Base-by-base conservation (phyloP, 768 basidiomycete genomes). In the Lanmaoa rubissima region DNA sequence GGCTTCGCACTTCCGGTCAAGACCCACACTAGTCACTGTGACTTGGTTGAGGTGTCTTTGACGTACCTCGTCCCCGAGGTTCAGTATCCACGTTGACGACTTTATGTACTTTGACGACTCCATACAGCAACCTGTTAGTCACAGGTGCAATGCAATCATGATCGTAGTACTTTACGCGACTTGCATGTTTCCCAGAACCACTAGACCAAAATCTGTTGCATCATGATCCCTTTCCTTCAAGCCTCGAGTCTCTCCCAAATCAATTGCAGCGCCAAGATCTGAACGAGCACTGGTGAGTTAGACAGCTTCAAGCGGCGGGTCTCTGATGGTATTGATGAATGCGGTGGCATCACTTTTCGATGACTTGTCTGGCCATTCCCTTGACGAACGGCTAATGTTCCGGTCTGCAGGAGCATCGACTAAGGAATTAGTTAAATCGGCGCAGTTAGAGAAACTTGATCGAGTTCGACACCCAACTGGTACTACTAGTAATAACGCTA, bases 61-160 rank as follows among this genome's bases (percentile, higher is more conserved):
- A 53, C 59, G 48, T 54, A 57, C 53, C 47, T 52, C 53, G 58
- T 51, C 53, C 49, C 54, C 26, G 32, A 53, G 63, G 63, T 57
- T 59, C 52, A 61, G 51, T 47, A 58, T 57, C 48, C 57, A 60
- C 56, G 38, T 58, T 58, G 65, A 63, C 55, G 62, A 67, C 59
- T 38, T 63, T 46, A 61, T 61, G 59, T 70, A 69, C 63, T 61
- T 70, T 67, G 59, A 68, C 49, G 62, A 63, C 61, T 57, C 34
- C 48, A 34, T 58, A 40, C 52, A 55, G 28, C 47, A 52, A 26
- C 41, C 48, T 54, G 49, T 31, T 52, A 54, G 39, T 53, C 43
- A 32, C 19, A 40, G 48, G 52, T 53, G 47, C 58, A 59, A 59
- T 52, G 42, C 51, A 42, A 32, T 35, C 35, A 52, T 57, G 57